phyloP scores from a whole-genome alignment of 139 green algal genomes.

The Chlamydomonas applanata region DNA sequence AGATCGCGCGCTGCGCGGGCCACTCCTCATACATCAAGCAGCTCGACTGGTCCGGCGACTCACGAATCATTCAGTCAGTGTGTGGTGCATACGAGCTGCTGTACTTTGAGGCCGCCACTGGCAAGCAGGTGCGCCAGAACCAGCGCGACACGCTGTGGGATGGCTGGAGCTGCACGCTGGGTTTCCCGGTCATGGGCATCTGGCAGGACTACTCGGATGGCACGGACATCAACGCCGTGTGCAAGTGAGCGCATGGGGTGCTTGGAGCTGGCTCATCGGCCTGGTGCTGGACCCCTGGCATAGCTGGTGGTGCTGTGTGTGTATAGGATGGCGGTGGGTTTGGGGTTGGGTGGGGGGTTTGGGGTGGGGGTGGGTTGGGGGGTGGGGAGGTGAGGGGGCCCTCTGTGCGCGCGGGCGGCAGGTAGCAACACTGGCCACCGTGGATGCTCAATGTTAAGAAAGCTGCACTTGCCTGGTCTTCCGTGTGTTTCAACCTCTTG shows the following conservation, averaged over 20 bases:
- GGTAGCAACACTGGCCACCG: no score
- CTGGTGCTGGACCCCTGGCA: no score
- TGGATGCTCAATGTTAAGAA: no score
- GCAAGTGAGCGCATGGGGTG: slow-evolving; percentile 25
- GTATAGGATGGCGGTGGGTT: neutral
- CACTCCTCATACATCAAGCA: slow-evolving; percentile 66
- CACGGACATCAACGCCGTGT: slow-evolving; percentile 69
- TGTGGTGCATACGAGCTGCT: slow-evolving; percentile 64
- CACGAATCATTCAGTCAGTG: slow-evolving; percentile 50
- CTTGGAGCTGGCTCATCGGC: no score
- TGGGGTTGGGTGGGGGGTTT: neutral
- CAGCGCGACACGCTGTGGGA: slow-evolving; percentile 58
- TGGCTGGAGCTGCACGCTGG: slow-evolving; percentile 60
- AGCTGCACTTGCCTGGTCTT: no score
- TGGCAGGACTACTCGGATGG: slow-evolving; percentile 63
- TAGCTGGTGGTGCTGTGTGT: no score
- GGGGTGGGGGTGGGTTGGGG: neutral
- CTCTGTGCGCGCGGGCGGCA: no score
- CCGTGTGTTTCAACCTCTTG: no score
- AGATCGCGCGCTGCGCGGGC: slow-evolving; percentile 38
- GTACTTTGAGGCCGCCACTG: slow-evolving; percentile 55
- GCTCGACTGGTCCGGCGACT: slow-evolving; percentile 61
- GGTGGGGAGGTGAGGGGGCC: no score
- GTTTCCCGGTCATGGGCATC: slow-evolving; percentile 78
- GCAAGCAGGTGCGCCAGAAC: slow-evolving; percentile 54